Percentiles rank a stretch among this genome's conserved stretches.
Evolutionary conservation across 2,329 filamentous ascomycete genomes (phyloP).

Genomic region (Iodosphaeria phyllophila): DNA sequence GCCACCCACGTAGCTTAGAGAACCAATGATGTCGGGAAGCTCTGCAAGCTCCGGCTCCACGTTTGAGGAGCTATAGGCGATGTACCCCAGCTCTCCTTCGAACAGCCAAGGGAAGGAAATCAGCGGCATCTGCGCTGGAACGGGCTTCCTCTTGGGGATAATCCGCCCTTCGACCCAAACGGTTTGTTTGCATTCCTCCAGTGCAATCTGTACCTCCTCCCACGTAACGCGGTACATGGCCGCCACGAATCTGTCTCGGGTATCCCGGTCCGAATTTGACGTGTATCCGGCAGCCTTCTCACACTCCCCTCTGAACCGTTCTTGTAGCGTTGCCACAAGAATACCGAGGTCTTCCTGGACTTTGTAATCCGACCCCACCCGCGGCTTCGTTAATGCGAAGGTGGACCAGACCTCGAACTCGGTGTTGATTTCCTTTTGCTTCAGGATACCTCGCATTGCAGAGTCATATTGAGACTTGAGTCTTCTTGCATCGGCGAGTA

Average conservation of each 20-base stretch:
- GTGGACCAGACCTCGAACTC: constrained; percentile 89
- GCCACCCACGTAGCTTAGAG: too few species aligned
- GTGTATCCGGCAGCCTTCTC: constrained; percentile 44
- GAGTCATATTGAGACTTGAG: constrained; percentile 68
- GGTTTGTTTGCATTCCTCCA: constrained; percentile 21
- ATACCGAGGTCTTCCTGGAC: constrained; percentile 65
- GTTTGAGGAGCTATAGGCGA: constrained; percentile 28
- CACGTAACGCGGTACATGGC: constrained; percentile 80
- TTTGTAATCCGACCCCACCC: constrained; percentile 63
- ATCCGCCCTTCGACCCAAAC: constrained; percentile 17
- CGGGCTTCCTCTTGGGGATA: constrained; percentile 18
- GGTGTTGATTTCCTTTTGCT: constrained; percentile 62
- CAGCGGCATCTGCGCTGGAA: constrained; percentile 45
- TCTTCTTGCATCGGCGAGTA: constrained; percentile 37
- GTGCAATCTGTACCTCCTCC: constrained; percentile 43
- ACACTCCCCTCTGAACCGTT: constrained; percentile 49
- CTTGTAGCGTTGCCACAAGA: constrained; percentile 45
- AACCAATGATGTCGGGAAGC: too few species aligned
- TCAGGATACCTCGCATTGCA: constrained; percentile 61
- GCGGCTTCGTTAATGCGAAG: constrained; percentile 61
- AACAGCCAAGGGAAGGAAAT: constrained; percentile 96
- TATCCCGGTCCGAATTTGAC: too few species aligned
- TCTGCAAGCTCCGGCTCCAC: too few species aligned
- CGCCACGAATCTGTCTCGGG: constrained; percentile 45
- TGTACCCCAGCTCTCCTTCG: constrained; percentile 46